phyloP scores from a whole-genome alignment of 1,139 yeast genomes.

The Kluyveromyces marxianus region DNA sequence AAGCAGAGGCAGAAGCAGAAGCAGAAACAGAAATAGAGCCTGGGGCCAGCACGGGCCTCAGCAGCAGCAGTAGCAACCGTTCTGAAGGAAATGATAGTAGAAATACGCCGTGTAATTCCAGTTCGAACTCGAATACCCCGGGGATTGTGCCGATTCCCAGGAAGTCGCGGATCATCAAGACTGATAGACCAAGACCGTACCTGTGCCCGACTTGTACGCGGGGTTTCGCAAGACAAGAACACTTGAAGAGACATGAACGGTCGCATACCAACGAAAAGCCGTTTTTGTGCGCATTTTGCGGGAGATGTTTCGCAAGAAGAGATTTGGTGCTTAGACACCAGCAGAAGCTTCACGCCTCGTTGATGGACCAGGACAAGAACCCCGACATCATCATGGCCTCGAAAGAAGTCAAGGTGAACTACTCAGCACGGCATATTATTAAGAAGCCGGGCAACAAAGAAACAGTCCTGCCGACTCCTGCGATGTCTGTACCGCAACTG shows the following conservation, averaged over 20 bases:
- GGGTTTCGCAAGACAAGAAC: constrained; percentile 93
- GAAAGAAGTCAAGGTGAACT: constrained; percentile 8
- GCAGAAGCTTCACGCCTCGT: constrained; percentile 77
- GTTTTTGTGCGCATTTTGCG: constrained; percentile 93
- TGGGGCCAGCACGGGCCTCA: neutral
- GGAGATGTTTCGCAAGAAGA: constrained; percentile 86
- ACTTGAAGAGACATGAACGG: constrained; percentile 85
- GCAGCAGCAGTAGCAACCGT: too few relatives aligned
- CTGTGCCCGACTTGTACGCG: constrained; percentile 87
- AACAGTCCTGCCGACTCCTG: constrained; percentile 32
- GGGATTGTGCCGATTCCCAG: constrained; percentile 71
- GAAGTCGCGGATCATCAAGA: constrained; percentile 74
- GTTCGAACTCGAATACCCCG: too few relatives aligned
- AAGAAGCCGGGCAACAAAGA: constrained; percentile 34
- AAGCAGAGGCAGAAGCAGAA: neutral
- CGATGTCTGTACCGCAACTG: neutral
- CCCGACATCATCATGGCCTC: neutral
- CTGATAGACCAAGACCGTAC: constrained; percentile 87
- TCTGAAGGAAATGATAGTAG: too few relatives aligned
- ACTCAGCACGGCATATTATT: constrained; percentile 28
- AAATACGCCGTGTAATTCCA: too few relatives aligned
- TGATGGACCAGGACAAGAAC: constrained; percentile 24
- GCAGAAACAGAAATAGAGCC: neutral
- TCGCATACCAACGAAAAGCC: constrained; percentile 97
- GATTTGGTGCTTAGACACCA: constrained; percentile 90